Evolutionary conservation across 805 yeast genomes (phyloP).

Genomic region (Ogataea methanolica): DNA sequence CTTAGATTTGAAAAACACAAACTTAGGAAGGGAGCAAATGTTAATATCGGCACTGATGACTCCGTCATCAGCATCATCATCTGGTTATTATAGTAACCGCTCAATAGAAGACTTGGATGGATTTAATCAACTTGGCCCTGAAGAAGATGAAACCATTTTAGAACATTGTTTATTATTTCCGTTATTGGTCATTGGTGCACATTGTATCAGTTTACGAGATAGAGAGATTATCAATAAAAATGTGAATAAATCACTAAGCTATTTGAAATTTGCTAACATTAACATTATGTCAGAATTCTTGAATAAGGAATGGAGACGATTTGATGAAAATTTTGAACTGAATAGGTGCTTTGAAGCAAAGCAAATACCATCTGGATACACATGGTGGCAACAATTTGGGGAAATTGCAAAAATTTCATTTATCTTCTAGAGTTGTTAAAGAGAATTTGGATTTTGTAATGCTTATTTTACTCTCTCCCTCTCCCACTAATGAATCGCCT

Average conservation of each 20-base stretch:
- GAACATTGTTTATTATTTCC: conserved; percentile 27
- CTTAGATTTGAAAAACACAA: not conserved
- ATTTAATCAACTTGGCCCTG: not conserved
- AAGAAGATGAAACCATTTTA: conserved; percentile 5
- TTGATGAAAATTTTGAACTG: not conserved
- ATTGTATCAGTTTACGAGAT: conserved; percentile 10
- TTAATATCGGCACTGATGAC: not conserved
- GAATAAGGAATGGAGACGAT: conserved; percentile 14
- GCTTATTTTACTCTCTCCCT: not conserved
- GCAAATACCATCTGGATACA: not conserved
- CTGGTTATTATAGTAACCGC: not conserved
- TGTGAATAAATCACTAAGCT: conserved; percentile 9
- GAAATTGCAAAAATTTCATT: conserved; percentile 13
- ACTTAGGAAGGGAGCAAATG: no score
- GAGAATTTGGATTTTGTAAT: not conserved
- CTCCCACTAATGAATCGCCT: no score
- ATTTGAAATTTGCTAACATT: conserved; percentile 21
- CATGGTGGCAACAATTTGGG: conserved; percentile 17
- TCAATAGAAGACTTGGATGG: no score
- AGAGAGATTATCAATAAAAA: conserved; percentile 11
- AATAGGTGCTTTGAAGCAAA: not conserved
- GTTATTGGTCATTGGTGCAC: conserved; percentile 21
- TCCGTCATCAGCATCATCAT: not conserved
- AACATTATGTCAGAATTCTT: conserved; percentile 13
- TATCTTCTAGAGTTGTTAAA: conserved; percentile 9